Percentiles rank a stretch among this genome's conserved stretches.
Evolutionary conservation across 2,329 filamentous ascomycete species (phyloP).

Genomic region (Pochonia chlamydosporia): DNA sequence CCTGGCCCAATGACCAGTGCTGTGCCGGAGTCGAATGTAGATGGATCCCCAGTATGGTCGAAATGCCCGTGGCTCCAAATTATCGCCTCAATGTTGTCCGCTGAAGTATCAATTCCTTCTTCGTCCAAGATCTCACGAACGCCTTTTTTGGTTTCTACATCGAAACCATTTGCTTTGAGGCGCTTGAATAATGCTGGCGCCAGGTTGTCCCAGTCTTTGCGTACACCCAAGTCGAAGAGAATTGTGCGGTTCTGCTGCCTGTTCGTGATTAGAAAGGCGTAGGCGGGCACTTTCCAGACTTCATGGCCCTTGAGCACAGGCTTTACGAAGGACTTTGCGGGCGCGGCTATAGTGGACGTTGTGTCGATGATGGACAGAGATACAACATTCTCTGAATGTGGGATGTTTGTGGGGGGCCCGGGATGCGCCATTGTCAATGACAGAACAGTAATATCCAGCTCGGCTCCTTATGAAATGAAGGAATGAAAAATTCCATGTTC

Average conservation of each 20-base stretch:
- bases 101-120: not conserved
- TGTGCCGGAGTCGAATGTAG: conserved; percentile 17
- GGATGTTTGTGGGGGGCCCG: not conserved
- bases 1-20: conserved; percentile 19
- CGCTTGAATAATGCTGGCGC: not conserved
- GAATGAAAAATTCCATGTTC: no score
- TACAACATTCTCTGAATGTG: not conserved
- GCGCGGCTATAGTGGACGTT: not conserved
- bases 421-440: no score
- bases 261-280: conserved; percentile 1
- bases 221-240: conserved; percentile 2
- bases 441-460: no score
- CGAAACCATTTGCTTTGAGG: not conserved
- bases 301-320: not conserved
- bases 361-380: not conserved
- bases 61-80: conserved; percentile 24
- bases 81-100: conserved; percentile 14
- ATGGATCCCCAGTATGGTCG: conserved; percentile 22
- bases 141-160: not conserved
- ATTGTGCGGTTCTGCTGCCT: not conserved
- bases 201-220: conserved; percentile 1
- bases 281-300: not conserved
- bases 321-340: not conserved
- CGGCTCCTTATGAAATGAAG: no score
- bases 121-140: conserved; percentile 1